Percentiles rank a stretch among this genome's conserved stretches.
Conservation (phyloP, 2,329 filamentous ascomycete genomes). For the Alternaria solani region DNA sequence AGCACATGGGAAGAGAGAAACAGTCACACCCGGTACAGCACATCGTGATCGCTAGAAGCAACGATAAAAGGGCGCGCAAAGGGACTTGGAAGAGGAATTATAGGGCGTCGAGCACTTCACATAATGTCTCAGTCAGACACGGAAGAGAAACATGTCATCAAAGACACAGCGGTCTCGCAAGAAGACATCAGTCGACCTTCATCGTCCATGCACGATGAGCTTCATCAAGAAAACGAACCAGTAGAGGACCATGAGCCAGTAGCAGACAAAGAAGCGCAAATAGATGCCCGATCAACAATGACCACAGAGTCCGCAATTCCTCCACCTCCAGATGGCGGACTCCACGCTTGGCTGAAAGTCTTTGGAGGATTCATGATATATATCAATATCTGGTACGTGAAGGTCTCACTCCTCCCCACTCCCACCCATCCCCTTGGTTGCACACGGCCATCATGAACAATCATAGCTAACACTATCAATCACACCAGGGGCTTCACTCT, state of each 20-base stretch:
- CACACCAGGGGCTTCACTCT: constrained; percentile 52
- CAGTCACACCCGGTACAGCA: background rate
- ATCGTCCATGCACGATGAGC: constrained; percentile 8
- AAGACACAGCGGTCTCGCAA: constrained; percentile 24
- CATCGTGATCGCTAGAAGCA: background rate
- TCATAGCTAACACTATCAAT: constrained; percentile 2
- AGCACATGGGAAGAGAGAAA: background rate
- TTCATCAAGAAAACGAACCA: constrained; percentile 1
- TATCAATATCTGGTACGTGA: constrained; percentile 50
- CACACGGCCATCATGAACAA: background rate
- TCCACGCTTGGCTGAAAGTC: constrained; percentile 52
- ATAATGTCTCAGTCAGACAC: constrained; percentile 26
- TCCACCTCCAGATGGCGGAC: constrained; percentile 48
- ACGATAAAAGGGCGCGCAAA: background rate
- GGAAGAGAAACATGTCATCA: constrained; percentile 25
- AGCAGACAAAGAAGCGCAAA: constrained; percentile 27
- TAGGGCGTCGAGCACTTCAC: background rate
- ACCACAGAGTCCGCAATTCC: constrained; percentile 39
- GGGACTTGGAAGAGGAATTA: background rate
- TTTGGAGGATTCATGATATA: constrained; percentile 51
- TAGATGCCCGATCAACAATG: constrained; percentile 29
- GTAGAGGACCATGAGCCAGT: constrained; percentile 8
- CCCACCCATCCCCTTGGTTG: too few relatives aligned
- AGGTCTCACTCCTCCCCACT: background rate
- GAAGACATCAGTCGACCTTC: constrained; percentile 24